A percentile compares a stretch with the other conserved stretches of the same genome.
phyloP scores from a whole-genome alignment of 352 stramenopile genomes.

The Phytophthora macrochlamydospora region DNA sequence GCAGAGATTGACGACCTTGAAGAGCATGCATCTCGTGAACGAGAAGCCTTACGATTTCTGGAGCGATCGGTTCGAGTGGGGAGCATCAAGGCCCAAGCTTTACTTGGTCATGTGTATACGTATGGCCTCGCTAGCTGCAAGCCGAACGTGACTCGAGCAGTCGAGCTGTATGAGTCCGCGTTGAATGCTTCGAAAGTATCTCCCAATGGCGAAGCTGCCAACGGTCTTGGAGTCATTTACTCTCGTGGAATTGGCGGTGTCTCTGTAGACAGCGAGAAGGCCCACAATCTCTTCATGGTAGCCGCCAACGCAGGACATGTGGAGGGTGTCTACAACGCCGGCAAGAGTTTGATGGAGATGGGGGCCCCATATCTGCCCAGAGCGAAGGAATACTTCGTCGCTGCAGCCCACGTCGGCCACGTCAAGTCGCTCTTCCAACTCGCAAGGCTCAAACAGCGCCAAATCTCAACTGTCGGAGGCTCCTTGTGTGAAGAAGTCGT shows the following conservation, averaged over 20 bases:
- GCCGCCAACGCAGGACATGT: conserved; percentile 58
- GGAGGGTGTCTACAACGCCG: conserved; percentile 80
- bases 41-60: conserved; percentile 50
- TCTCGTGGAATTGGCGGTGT: conserved; percentile 43
- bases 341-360: conserved; percentile 45
- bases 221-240: conserved; percentile 73
- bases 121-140: conserved; percentile 53
- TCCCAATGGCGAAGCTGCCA: conserved; percentile 53
- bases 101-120: conserved; percentile 68
- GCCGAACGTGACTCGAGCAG: conserved; percentile 36
- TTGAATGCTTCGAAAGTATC: conserved; percentile 36
- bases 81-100: conserved; percentile 46
- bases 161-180: conserved; percentile 52
- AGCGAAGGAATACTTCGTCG: conserved; percentile 68
- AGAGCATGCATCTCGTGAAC: conserved; percentile 31
- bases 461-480: conserved; percentile 9
- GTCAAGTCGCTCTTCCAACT: conserved; percentile 75
- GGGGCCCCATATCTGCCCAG: conserved; percentile 18
- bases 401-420: conserved; percentile 74
- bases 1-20: conserved; percentile 10
- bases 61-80: conserved; percentile 43
- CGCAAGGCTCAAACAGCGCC: conserved; percentile 52
- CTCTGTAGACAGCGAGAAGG: conserved; percentile 42
- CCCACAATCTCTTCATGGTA: conserved; percentile 59
- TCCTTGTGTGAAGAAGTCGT: conserved; percentile 60